These are phyloP conservation scores for Calcarisporium arbuscula DNA, from an alignment of 2,329 filamentous ascomycete species.

Conservation along the genomic window DNA sequence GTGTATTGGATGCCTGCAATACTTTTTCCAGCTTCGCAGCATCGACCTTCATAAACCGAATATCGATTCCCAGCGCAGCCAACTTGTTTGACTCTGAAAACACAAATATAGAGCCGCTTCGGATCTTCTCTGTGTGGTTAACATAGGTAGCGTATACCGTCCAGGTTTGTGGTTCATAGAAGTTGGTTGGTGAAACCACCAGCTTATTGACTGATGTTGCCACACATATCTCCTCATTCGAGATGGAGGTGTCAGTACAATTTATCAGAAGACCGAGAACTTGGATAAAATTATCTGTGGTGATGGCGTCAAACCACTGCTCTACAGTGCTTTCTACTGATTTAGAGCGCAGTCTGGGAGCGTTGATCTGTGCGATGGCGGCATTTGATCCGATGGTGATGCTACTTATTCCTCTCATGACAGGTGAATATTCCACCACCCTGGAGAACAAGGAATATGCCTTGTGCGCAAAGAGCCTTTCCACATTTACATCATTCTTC, in stretches of 20 bases:
- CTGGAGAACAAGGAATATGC: slow-evolving; percentile 13
- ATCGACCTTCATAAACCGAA: slow-evolving; percentile 12
- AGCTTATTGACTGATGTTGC: slow-evolving; percentile 11
- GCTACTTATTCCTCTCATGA: slow-evolving; percentile 11
- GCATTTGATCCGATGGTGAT: slow-evolving; percentile 10
- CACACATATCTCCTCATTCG: slow-evolving; percentile 12
- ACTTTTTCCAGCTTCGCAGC: slow-evolving; percentile 12
- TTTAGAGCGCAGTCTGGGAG: slow-evolving; percentile 6
- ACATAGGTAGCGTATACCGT: slow-evolving; percentile 14
- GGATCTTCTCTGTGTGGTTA: slow-evolving; percentile 8
- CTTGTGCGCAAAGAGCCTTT: slow-evolving; percentile 9
- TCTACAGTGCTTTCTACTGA: slow-evolving; percentile 10
- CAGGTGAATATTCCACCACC: slow-evolving; percentile 13
- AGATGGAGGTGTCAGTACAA: slow-evolving; percentile 9
- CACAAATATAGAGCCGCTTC: slow-evolving; percentile 12
- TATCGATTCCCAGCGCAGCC: slow-evolving; percentile 9
- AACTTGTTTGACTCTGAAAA: slow-evolving; percentile 9
- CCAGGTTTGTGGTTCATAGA: slow-evolving; percentile 8
- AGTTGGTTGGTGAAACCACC: slow-evolving; percentile 11
- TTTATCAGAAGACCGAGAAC: slow-evolving; percentile 16
- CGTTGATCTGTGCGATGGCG: slow-evolving; percentile 12
- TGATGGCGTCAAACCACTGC: slow-evolving; percentile 13
- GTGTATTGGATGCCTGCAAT: slow-evolving; percentile 9
- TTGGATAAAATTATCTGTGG: slow-evolving; percentile 16
- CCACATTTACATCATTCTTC: slow-evolving; percentile 8